Evolutionary conservation across 129 eudicot genomes (phyloP), one percentile per base, ranked within the genome.

Genomic region (Tagetes patula): DNA sequence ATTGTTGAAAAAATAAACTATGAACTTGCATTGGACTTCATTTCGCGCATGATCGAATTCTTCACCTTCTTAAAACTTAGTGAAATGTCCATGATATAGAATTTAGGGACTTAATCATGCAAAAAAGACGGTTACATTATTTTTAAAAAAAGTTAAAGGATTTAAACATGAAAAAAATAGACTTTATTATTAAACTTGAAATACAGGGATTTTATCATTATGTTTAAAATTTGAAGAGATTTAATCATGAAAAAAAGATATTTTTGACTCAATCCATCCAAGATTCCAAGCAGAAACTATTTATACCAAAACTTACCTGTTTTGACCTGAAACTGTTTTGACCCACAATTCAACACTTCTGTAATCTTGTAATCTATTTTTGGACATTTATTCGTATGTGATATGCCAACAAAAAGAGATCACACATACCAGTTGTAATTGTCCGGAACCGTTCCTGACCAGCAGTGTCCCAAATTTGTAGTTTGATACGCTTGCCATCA

Each of bases 381-480:
- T 38, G 31, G 32, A n/a, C 12, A 10, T 40, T 52, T 27, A 62
- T 60, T 61, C 2, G 5, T 74, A 8, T 64, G 67, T 67, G 31
- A 67, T 45, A 56, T 76, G 74, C 38, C 37, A 67, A 40, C 65
- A 47, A 45, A 63, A 27, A 54, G 34, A 65, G 43, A 67, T 10
- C 77, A 65, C 70, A 71, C 20, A 75, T 81, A 87, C 91, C 91
- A 47, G 91, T 84, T 58, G 86, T 83, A 56, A 78, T 83, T 38
- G 87, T 86, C 45, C 91, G 74, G 71, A 86, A 86, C 56, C 86
- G 79, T 69, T 86, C 88, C 76, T 81, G 88, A 50, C 91, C 88
- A 81, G 88, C 91, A n/a, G 91, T 86, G 74, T 86, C 88, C 91
- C 86, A 81, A n/a, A 81, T 86, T 80, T 87, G 91, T 70, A 87